Base-by-base conservation (phyloP, 371 early-diverging fungal species). In the Rhizopus stolonifer region DNA sequence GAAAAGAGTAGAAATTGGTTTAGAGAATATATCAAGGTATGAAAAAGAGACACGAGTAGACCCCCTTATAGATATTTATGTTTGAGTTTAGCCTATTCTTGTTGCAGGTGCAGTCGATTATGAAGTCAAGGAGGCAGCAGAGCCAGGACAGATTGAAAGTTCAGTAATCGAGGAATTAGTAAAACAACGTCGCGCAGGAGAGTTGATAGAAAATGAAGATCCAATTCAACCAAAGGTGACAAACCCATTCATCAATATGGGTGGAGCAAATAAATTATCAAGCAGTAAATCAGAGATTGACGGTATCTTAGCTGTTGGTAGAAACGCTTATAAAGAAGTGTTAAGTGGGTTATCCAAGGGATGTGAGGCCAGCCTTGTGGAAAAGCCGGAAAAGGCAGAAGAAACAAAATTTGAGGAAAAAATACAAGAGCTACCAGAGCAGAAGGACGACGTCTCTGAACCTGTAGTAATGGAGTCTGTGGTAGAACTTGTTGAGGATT, bases 51-150 rank as follows among this genome's bases (percentile, higher is more conserved):
- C n/a, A n/a, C n/a, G n/a, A n/a, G n/a, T n/a, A n/a, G n/a, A n/a
- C n/a, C n/a, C n/a, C n/a, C n/a, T n/a, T n/a, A n/a, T n/a, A n/a
- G n/a, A n/a, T n/a, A n/a, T n/a, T n/a, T n/a, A n/a, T n/a, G n/a
- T n/a, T n/a, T n/a, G n/a, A n/a, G n/a, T n/a, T n/a, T n/a, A n/a
- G 85, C 87, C 87, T 44, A 67, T 87, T n/a, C 72, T 87, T 32
- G 84, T 80, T 46, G 84, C 82, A 17, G 84, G 82, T 44, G 87
- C 87, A 26, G 54, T 87, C 29, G 87, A 87, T 48, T 87, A 87
- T 50, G 87, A 87, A 53, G 72, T 87, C 6, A 74, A 70, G 48
- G 87, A 87, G 62, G 85, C 76, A 0, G 61, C 56, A 23, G 47
- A 56, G 8, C 62, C 70, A 14, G 87, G 84, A 4, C 75, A 79